Evolutionary conservation across 768 basidiomycete species (phyloP).

Genomic region (Psilocybe cubensis): DNA sequence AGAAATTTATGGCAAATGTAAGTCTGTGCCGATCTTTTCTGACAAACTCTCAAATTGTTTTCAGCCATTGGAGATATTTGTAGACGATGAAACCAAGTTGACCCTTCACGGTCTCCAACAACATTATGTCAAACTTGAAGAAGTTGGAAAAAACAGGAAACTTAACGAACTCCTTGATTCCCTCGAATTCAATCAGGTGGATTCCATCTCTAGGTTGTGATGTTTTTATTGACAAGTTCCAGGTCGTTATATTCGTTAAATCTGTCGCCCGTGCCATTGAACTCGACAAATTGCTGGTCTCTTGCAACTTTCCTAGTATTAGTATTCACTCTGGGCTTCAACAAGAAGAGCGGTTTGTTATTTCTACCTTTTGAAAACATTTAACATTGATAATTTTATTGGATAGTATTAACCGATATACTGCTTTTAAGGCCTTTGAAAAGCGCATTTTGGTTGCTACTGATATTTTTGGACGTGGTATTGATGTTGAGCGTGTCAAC

Average conservation of each 20-base stretch:
- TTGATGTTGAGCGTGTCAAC: conserved; percentile 99
- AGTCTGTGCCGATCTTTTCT: conserved; percentile 33
- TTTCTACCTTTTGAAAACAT: neutral
- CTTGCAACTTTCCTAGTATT: conserved; percentile 98
- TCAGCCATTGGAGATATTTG: conserved; percentile 98
- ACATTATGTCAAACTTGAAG: conserved; percentile 97
- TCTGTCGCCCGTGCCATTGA: conserved; percentile 97
- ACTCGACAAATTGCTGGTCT: conserved; percentile 92
- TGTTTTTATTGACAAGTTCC: neutral
- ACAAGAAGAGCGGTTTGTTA: conserved; percentile 92
- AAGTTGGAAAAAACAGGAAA: conserved; percentile 95
- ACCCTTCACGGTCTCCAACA: conserved; percentile 98
- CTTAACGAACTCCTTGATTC: conserved; percentile 94
- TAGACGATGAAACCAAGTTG: conserved; percentile 98
- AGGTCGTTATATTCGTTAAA: conserved; percentile 99
- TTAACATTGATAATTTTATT: conserved; percentile 10
- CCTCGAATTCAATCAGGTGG: conserved; percentile 96
- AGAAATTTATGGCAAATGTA: conserved; percentile 99
- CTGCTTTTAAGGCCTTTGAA: conserved; percentile 98
- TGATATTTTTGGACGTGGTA: conserved; percentile 98
- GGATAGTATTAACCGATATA: conserved; percentile 88
- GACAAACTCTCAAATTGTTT: conserved; percentile 1
- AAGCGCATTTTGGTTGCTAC: conserved; percentile 99
- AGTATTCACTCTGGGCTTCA: conserved; percentile 93
- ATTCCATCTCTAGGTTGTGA: conserved; percentile 13